Conservation (phyloP, 495 filamentous ascomycete species). For the Hypomontagnella submonticulosa region DNA sequence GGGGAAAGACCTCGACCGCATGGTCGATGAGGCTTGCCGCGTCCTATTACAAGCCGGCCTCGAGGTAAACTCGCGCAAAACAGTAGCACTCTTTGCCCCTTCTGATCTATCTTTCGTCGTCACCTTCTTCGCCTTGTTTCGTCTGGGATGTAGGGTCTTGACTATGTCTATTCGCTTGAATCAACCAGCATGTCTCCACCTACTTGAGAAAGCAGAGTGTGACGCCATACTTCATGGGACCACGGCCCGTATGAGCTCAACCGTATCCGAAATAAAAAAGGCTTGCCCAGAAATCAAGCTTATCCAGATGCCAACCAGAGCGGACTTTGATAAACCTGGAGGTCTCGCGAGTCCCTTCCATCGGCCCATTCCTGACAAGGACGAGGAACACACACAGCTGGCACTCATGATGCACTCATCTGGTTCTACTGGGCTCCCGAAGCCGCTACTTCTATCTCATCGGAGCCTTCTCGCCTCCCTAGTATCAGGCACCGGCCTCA, state of each 20-base stretch:
- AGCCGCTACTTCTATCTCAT: conserved; percentile 57
- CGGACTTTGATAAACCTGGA: conserved; percentile 49
- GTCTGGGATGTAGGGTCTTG: conserved; percentile 67
- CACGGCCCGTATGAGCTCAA: conserved; percentile 54
- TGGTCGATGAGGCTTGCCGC: conserved; percentile 61
- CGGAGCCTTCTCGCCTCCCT: conserved; percentile 52
- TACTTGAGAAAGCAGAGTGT: conserved; percentile 58
- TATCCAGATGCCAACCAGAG: conserved; percentile 47
- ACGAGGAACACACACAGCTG: conserved; percentile 49
- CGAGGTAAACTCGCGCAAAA: conserved; percentile 47
- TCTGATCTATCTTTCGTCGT: conserved; percentile 68
- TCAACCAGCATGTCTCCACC: conserved; percentile 60
- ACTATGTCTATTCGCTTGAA: conserved; percentile 69
- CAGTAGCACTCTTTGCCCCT: conserved; percentile 65
- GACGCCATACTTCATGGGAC: conserved; percentile 54
- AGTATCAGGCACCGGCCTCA: conserved; percentile 51
- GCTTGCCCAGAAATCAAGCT: conserved; percentile 49
- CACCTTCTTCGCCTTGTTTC: conserved; percentile 66
- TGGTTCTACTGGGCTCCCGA: conserved; percentile 68
- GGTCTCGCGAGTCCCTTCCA: conserved; percentile 44
- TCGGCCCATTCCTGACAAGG: conserved; percentile 48
- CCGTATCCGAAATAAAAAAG: conserved; percentile 56
- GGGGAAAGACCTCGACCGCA: conserved; percentile 62
- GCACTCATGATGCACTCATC: conserved; percentile 67
- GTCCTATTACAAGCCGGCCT: conserved; percentile 49